phyloP scores from a whole-genome alignment of 768 basidiomycete species.

The Lactarius deliciosus region DNA sequence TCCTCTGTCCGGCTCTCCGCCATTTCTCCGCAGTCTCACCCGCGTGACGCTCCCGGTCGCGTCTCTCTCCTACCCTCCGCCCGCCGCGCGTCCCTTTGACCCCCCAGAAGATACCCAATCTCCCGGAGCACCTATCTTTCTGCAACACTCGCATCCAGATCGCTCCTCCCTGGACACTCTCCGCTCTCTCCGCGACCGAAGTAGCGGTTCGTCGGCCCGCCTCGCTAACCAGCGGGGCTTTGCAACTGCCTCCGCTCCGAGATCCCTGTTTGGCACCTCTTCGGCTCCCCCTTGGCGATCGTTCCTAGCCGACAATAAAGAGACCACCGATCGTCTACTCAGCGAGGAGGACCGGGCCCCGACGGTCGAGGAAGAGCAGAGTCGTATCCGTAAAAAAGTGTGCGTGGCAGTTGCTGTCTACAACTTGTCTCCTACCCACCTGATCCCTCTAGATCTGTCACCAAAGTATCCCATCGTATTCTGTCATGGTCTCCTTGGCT shows the following conservation, averaged over 20 bases:
- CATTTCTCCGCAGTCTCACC: constrained; percentile 53
- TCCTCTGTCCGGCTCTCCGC: constrained; percentile 48
- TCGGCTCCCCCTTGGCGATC: constrained; percentile 44
- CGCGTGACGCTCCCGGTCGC: constrained; percentile 64
- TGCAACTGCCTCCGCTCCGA: constrained; percentile 7
- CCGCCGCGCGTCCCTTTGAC: constrained; percentile 27
- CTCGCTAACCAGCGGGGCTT: constrained; percentile 25
- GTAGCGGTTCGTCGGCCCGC: constrained; percentile 29
- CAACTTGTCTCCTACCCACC: neutral
- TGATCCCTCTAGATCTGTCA: constrained; percentile 54
- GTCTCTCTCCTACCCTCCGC: constrained; percentile 46
- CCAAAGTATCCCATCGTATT: constrained; percentile 88
- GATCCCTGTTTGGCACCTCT: constrained; percentile 12
- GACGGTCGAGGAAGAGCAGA: constrained; percentile 47
- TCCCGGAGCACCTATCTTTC: constrained; percentile 39
- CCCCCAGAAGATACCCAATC: constrained; percentile 33
- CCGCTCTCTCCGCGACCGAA: constrained; percentile 45
- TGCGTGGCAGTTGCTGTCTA: constrained; percentile 37
- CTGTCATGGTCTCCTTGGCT: constrained; percentile 92
- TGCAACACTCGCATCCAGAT: constrained; percentile 40
- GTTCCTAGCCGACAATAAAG: constrained; percentile 51
- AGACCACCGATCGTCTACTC: constrained; percentile 45
- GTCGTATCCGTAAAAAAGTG: constrained; percentile 58
- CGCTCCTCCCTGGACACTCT: constrained; percentile 59
- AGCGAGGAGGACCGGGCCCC: constrained; percentile 54